Evolutionary conservation across 1,284 basidiomycete genomes (phyloP), one percentile per base, ranked within the genome.

Genomic region (Volvariella surrecta): DNA sequence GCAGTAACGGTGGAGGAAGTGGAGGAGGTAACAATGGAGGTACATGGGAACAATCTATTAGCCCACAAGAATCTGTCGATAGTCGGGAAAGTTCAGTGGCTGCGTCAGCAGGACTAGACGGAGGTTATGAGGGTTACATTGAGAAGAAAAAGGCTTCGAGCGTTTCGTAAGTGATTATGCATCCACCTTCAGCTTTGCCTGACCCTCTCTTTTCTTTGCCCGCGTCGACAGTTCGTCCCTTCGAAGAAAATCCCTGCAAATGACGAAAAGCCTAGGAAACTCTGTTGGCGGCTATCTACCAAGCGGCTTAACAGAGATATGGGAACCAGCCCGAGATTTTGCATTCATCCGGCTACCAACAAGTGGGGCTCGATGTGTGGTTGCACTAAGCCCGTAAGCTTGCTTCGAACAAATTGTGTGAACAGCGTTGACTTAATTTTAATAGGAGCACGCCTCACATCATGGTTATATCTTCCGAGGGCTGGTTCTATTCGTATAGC

Each of bases 321-420:
- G 94, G 94, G 96, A 99, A 56, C 95, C 96, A 0, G 76, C 87
- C 39, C 73, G 96, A 3, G 95, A 97, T 59, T 99, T 99, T 61
- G 95, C 96, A 0, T 94, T 80, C 60, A 68, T 97, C 48, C 84
- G 90, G 57, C 64, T 99, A 24, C 91, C 94, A n/a, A 62, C 59
- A 1, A 60, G 58, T 37, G 89, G 89, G 3, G 79, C 78, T 13
- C 68, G 87, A 43, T 90, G 84, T 54, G 81, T 93, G 10, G 91
- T 94, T 20, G 92, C 89, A 0, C 64, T 95, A 46, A 89, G 84
- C 58, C 80, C 82, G 86, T 92, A 57, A 57, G 85, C 76, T 17
- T 18, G 28, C 35, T 13, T 15, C 40, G 24, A 28, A 18, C 6
- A 22, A 10, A 37, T 38, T 37, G n/a, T 8, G 38, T 38, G 19